phyloP scores from a whole-genome alignment of 371 early-diverging fungal genomes.

The Basidiobolus heterosporus region DNA sequence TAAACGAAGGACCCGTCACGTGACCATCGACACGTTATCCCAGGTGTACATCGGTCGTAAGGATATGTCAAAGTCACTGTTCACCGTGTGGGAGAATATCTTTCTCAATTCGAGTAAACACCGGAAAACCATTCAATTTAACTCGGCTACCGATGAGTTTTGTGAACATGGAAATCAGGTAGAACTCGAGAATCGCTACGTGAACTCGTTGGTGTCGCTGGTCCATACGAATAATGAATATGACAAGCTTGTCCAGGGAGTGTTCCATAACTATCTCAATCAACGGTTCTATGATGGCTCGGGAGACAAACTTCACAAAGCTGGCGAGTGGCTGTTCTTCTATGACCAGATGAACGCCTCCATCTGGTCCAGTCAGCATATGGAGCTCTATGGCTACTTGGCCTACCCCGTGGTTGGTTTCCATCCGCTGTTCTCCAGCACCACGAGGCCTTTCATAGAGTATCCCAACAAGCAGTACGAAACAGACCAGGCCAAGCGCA shows the following conservation, averaged over 20 bases:
- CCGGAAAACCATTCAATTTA: neutral
- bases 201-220: neutral
- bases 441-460: slow-evolving; percentile 40
- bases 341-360: slow-evolving; percentile 52
- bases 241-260: slow-evolving; percentile 27
- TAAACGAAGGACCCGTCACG: slow-evolving; percentile 4
- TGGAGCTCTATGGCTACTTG: slow-evolving; percentile 40
- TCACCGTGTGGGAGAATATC: slow-evolving; percentile 61
- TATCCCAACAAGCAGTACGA: slow-evolving; percentile 69
- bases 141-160: neutral
- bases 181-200: neutral
- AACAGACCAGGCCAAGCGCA: slow-evolving; percentile 26
- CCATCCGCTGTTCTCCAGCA: slow-evolving; percentile 67
- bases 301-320: slow-evolving; percentile 35
- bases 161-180: neutral
- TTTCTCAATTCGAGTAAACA: slow-evolving; percentile 20
- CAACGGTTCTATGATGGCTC: slow-evolving; percentile 63
- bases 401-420: slow-evolving; percentile 57
- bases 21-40: slow-evolving; percentile 38
- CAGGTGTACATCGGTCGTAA: slow-evolving; percentile 51
- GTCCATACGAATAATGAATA: neutral
- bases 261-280: slow-evolving; percentile 75
- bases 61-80: slow-evolving; percentile 59
- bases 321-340: slow-evolving; percentile 64
- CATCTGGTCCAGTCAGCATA: slow-evolving; percentile 22